Percentiles rank a stretch among this genome's conserved stretches.
Conservation (phyloP, 2,329 filamentous ascomycete genomes). For the Colletotrichum sp. region DNA sequence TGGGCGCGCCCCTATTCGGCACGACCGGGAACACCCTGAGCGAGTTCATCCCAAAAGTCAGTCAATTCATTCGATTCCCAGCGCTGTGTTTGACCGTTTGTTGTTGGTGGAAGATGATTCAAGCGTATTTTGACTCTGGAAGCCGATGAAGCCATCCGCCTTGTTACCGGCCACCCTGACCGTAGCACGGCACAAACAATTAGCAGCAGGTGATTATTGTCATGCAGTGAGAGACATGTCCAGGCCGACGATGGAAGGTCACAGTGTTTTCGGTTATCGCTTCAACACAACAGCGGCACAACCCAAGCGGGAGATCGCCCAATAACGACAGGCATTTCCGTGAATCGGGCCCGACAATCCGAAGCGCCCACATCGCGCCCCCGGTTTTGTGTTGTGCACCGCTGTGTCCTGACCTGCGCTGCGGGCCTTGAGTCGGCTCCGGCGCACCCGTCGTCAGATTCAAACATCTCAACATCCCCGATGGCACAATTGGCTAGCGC, state of each 20-base stretch:
- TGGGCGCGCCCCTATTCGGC: slow-evolving; percentile 10
- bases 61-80: neutral
- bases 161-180: neutral
- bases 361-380: neutral
- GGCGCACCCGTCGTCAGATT: neutral
- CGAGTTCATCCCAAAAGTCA: neutral
- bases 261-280: neutral
- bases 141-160: neutral
- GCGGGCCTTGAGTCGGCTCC: neutral
- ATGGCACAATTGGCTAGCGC: slow-evolving; percentile 12
- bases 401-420: neutral
- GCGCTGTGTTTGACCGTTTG: neutral
- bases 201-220: neutral
- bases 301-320: slow-evolving; percentile 11
- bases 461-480: neutral
- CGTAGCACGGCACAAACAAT: neutral
- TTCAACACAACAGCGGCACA: neutral
- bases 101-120: neutral
- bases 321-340: neutral
- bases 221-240: neutral
- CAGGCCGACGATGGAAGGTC: neutral
- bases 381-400: neutral
- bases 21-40: slow-evolving; percentile 3
- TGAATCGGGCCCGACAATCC: neutral
- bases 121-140: neutral